Evolutionary conservation across 352 stramenopile species (phyloP), one percentile per base, ranked within the genome.

Genomic region (Pythium dissotocum): DNA sequence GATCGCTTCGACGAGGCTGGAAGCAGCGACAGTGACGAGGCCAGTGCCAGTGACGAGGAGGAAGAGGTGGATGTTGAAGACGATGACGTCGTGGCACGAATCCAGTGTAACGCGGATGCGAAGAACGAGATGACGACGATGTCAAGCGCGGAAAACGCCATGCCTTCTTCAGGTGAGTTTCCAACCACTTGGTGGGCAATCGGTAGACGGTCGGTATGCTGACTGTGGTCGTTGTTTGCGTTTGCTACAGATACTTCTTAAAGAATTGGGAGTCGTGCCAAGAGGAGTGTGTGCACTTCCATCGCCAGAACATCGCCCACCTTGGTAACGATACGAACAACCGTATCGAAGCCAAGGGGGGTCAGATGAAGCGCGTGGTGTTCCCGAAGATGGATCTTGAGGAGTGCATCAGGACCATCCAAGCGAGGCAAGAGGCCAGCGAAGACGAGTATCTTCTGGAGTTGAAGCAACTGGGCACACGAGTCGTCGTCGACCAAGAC

Each of bases 361-460:
- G 58, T 16, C 13, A 42, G 13, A 28, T 56, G 14, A 65, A 65
- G 35, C 58, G 30, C 7, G 30, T 65, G 1, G 28, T 65, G 1
- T 2, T 3, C 3, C 10, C 18, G 18, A 52, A 52, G 5, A 75
- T 75, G 60, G 52, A 46, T 1, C 8, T 82, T 2, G 63, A 78
- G 28, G 58, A 77, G 35, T 69, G 59, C 6, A 48, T 79, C 14
- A 40, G 52, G 13, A 59, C 56, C 1, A 72, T 77, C 35, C 60
- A 69, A 35, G 44, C 26, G 16, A 68, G 73, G 1, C 76, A 79
- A 48, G 46, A 9, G 0, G 21, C 67, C 18, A 35, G 59, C 18
- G 67, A 73, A 36, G 65, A 59, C 13, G 52, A 74, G 35, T 77
- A 75, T 38, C 13, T 61, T 0, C 30, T 66, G 13, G 21, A 32